Evolutionary conservation across 257 asterid species (phyloP), one percentile per base, ranked within the genome.

Genomic region (Solanum lycopersicoides): DNA sequence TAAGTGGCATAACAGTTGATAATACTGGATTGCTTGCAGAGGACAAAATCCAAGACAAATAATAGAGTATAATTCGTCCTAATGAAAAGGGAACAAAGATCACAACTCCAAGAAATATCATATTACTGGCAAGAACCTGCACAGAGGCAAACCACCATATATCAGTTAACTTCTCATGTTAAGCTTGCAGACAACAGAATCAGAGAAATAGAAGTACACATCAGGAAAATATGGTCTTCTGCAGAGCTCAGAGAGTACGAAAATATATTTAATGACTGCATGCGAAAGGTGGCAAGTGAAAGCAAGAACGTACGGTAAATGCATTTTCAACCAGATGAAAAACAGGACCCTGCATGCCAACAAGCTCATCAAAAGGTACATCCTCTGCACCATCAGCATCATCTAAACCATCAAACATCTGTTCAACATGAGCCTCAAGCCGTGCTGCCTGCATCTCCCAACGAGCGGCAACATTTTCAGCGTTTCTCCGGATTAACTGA

Each of bases 351-450:
- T 96, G 99, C 99, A 97, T 97, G 91, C 99, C 99, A 86, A 97
- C 99, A 90, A 97, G 94, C 90, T 97, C 99, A 87, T 96, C 99
- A 77, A 97, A 97, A 50, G 99, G 99, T 18, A 97, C 99, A 88
- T 97, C 99, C 92, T 96, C 99, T 12, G 98, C 99, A 84, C 99
- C 99, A 92, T 97, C 99, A 73, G 97, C 99, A 91, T 97, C 99
- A 91, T 97, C 99, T 92, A 97, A 79, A 75, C 98, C 99, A 94
- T 97, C 99, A 92, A 97, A 97, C 95, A 97, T 96, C 92, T 96
- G 99, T 87, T 97, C 99, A 82, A 96, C 99, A 89, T 96, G 98
- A 75, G 99, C 98, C 91, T 97, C 99, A 66, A 95, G 96, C 72
- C 98, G 95, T 82, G 99, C 99, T 60, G 99, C 99, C 92, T 96